Evolutionary conservation across 495 filamentous ascomycete genomes (phyloP).

Genomic region (Astrocystis sublimbata): DNA sequence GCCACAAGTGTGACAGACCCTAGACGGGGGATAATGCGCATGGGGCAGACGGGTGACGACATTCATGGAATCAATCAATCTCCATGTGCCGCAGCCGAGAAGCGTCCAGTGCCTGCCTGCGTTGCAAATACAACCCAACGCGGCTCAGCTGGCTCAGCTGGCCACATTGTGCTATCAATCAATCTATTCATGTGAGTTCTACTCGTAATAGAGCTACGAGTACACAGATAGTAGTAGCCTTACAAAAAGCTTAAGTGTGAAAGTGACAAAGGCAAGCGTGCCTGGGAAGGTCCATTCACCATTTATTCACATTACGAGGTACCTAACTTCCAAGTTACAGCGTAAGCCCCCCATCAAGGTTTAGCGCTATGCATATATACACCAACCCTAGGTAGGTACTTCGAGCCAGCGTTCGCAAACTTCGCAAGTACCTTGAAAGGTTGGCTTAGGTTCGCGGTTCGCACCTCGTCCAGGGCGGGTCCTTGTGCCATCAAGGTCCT

Average conservation of each 20-base stretch:
- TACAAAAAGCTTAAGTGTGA: too few relatives aligned
- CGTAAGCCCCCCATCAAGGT: too few relatives aligned
- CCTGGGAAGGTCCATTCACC: too few relatives aligned
- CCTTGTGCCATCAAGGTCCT: conserved; percentile 20
- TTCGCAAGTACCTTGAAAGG: neutral
- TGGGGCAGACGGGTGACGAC: neutral
- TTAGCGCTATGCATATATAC: neutral
- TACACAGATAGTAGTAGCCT: too few relatives aligned
- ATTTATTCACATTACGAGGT: too few relatives aligned
- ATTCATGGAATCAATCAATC: too few relatives aligned
- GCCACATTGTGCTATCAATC: neutral
- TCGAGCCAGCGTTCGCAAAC: too few relatives aligned
- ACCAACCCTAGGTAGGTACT: neutral
- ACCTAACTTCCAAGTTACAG: too few relatives aligned
- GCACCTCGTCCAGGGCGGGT: conserved; percentile 1
- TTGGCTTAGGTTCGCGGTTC: conserved; percentile 9
- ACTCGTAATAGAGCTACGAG: neutral
- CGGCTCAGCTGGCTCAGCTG: neutral
- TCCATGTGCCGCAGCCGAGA: conserved; percentile 7
- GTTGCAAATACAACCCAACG: neutral
- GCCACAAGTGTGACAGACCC: too few relatives aligned
- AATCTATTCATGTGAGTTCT: neutral
- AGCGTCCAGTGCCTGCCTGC: neutral
- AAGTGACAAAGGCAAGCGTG: too few relatives aligned
- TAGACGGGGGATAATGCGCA: too few relatives aligned